phyloP scores from a whole-genome alignment of 192 early-diverging fungal genomes.

The Dimargaris xerosporica region DNA sequence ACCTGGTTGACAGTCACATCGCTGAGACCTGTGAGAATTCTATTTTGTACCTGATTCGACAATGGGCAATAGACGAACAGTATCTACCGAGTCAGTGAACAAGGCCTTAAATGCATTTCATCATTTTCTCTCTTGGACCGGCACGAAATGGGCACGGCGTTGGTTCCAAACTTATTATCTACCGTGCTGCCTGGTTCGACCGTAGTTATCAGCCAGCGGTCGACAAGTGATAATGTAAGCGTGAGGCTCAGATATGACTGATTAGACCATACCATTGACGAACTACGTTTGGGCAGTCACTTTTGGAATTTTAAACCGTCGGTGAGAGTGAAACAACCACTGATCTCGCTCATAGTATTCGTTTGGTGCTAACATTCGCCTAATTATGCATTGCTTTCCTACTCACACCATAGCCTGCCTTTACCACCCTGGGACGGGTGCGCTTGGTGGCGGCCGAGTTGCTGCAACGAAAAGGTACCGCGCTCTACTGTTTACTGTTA shows the following conservation, averaged over 20 bases:
- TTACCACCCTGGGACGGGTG: constrained; percentile 42
- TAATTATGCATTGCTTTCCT: no score
- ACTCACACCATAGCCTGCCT: constrained; percentile 26
- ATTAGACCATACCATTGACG: no score
- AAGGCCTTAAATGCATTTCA: background rate
- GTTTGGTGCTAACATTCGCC: background rate
- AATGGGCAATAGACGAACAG: constrained; percentile 7
- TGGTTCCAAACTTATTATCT: background rate
- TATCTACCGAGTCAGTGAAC: background rate
- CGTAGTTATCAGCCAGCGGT: constrained; percentile 26
- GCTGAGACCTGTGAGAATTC: no score
- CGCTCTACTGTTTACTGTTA: background rate
- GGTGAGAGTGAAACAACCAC: no score
- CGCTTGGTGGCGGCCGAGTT: constrained; percentile 33
- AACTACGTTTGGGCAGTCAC: no score
- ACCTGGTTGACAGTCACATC: no score
- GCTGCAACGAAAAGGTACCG: constrained; percentile 33
- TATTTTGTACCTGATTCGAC: no score
- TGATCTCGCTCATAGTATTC: no score
- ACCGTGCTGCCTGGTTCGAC: constrained; percentile 15
- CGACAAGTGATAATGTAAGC: constrained; percentile 14
- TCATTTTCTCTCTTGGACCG: constrained; percentile 2
- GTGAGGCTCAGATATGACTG: no score
- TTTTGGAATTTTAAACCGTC: no score
- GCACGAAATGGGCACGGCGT: background rate